phyloP scores from a whole-genome alignment of 768 basidiomycete genomes.

The Kockovaella imperatae region DNA sequence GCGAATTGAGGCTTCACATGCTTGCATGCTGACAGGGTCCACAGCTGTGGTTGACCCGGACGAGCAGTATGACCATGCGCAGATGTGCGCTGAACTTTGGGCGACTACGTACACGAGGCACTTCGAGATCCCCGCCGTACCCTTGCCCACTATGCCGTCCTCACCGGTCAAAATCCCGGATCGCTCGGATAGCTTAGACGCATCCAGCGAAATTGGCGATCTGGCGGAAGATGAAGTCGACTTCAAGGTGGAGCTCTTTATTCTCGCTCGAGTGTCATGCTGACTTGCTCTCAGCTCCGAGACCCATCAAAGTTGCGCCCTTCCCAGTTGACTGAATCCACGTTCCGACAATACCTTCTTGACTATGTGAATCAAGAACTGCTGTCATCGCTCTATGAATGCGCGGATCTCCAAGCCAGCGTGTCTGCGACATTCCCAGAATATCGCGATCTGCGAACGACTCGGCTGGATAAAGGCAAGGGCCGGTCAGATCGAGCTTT shows the following conservation, averaged over 20 bases:
- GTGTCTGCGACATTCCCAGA: conserved; percentile 14
- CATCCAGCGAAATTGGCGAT: conserved; percentile 18
- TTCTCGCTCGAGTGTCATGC: not conserved
- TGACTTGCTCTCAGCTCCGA: conserved; percentile 19
- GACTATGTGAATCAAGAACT: conserved; percentile 31
- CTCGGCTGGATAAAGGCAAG: conserved; percentile 1
- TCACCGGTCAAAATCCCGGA: not conserved
- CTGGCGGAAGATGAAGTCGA: not conserved
- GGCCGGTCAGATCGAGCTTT: not conserved
- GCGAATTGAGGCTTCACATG: not conserved
- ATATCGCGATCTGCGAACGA: not conserved
- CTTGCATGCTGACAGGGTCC: not conserved
- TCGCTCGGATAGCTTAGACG: conserved; percentile 7
- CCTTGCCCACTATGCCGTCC: not conserved
- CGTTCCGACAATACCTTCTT: conserved; percentile 34
- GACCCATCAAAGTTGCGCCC: conserved; percentile 23
- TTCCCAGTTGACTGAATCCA: conserved; percentile 27
- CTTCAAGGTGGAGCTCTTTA: not conserved
- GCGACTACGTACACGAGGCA: conserved; percentile 18
- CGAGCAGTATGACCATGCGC: conserved; percentile 14
- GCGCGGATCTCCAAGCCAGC: not conserved
- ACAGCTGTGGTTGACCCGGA: conserved; percentile 31
- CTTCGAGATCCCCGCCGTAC: conserved; percentile 14
- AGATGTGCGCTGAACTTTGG: conserved; percentile 17
- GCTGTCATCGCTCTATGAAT: not conserved